phyloP scores from a whole-genome alignment of 2,329 filamentous ascomycete genomes.

The Aspergillus sergii region DNA sequence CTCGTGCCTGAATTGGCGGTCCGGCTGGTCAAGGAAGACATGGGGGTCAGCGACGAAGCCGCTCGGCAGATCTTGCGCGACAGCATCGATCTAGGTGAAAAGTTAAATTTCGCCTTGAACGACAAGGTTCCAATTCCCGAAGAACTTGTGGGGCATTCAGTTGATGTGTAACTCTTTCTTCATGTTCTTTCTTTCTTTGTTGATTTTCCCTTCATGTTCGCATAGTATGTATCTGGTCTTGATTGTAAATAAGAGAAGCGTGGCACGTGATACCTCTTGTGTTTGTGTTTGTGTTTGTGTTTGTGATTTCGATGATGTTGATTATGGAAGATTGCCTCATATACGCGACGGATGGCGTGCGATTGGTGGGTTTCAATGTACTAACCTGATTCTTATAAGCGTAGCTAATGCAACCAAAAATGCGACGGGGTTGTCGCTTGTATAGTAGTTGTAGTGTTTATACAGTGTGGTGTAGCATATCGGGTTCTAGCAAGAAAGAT shows the following conservation, averaged over 20 bases:
- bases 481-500: neutral
- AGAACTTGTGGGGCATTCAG: slow-evolving; percentile 9
- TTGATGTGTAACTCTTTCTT: neutral
- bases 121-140: slow-evolving; percentile 50
- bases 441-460: neutral
- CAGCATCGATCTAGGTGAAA: slow-evolving; percentile 67
- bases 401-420: neutral
- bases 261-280: slow-evolving; percentile 9
- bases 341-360: neutral
- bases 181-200: too few species aligned
- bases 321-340: slow-evolving; percentile 6
- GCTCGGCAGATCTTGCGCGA: slow-evolving; percentile 63
- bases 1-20: slow-evolving; percentile 71
- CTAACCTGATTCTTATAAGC: neutral
- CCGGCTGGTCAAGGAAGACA: slow-evolving; percentile 61
- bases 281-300: neutral
- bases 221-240: neutral
- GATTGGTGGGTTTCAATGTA: neutral
- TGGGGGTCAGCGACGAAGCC: slow-evolving; percentile 49
- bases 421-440: too few species aligned
- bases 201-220: neutral
- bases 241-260: slow-evolving; percentile 7
- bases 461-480: neutral
- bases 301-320: slow-evolving; percentile 1
- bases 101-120: slow-evolving; percentile 67